Percentiles rank a stretch among this genome's conserved stretches.
These are phyloP conservation scores for Mallotus japonicus DNA, from an alignment of 441 rosid species.

Conservation along the genomic window DNA sequence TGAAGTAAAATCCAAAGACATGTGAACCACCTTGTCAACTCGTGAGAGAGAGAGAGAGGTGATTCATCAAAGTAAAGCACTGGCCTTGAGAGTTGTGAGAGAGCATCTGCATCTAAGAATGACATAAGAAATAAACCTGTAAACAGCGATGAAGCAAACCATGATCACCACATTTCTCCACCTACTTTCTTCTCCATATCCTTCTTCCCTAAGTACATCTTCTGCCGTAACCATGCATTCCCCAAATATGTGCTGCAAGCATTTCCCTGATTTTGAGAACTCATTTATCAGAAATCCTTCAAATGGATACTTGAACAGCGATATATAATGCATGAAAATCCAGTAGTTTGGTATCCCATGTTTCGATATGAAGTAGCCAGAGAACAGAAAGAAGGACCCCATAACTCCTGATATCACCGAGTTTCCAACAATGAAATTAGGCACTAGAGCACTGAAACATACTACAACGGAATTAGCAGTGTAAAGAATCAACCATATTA, in stretches of 20 bases:
- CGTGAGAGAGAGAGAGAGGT: constrained; percentile 18
- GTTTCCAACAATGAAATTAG: constrained; percentile 86
- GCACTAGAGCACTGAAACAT: constrained; percentile 90
- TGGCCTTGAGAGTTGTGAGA: constrained; percentile 39
- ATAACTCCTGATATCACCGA: constrained; percentile 88
- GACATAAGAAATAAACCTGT: constrained; percentile 77
- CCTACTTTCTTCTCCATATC: constrained; percentile 63
- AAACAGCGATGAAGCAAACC: constrained; percentile 66
- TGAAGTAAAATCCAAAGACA: constrained; percentile 38
- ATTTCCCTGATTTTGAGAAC: constrained; percentile 71
- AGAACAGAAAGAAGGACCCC: constrained; percentile 93
- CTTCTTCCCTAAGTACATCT: constrained; percentile 70
- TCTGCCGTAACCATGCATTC: constrained; percentile 62
- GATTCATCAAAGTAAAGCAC: constrained; percentile 30
- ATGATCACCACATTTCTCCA: constrained; percentile 79
- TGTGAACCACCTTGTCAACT: constrained; percentile 32
- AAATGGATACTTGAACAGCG: constrained; percentile 91
- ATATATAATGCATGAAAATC: constrained; percentile 89
- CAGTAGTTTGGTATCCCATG: constrained; percentile 75
- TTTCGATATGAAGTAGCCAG: constrained; percentile 85
- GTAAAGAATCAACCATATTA: constrained; percentile 89
- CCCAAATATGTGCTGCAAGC: constrained; percentile 68
- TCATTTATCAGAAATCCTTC: constrained; percentile 88
- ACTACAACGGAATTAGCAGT: constrained; percentile 95
- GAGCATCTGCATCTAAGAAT: constrained; percentile 78